These are phyloP conservation scores for Mycena kentingensis DNA, from an alignment of 768 basidiomycete species.

Conservation along the genomic window DNA sequence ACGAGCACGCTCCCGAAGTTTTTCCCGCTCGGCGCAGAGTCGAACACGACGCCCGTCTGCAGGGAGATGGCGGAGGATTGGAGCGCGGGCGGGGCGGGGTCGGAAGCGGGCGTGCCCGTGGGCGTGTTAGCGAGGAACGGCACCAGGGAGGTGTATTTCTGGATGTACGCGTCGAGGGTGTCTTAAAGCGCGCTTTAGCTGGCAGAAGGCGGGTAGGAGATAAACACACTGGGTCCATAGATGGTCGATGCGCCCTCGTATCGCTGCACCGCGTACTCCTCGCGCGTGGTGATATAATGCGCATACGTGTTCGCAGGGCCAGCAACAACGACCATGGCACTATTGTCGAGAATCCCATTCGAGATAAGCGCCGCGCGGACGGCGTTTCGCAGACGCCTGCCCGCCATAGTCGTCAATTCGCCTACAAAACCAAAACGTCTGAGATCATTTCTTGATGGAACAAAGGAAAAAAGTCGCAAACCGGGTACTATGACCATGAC, in stretches of 20 bases:
- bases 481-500: constrained; percentile 35
- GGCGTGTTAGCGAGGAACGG: constrained; percentile 58
- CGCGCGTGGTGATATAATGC: constrained; percentile 71
- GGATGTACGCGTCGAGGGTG: constrained; percentile 79
- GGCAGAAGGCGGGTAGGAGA: no score
- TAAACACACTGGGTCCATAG: constrained; percentile 71
- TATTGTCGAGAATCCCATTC: constrained; percentile 59
- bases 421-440: no score
- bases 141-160: constrained; percentile 70
- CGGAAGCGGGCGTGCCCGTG: constrained; percentile 54
- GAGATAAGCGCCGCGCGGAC: constrained; percentile 66
- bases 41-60: constrained; percentile 65
- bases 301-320: constrained; percentile 84
- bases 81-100: constrained; percentile 65
- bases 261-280: constrained; percentile 74
- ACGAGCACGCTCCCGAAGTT: constrained; percentile 62
- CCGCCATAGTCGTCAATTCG: constrained; percentile 83
- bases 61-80: constrained; percentile 68
- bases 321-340: constrained; percentile 75
- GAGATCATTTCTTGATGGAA: no score
- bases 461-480: no score
- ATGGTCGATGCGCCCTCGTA: constrained; percentile 84
- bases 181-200: no score
- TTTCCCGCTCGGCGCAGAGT: constrained; percentile 56
- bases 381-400: constrained; percentile 74